Base-by-base conservation (phyloP, 2,329 filamentous ascomycete genomes). In the Ceratocystis huliohia region DNA sequence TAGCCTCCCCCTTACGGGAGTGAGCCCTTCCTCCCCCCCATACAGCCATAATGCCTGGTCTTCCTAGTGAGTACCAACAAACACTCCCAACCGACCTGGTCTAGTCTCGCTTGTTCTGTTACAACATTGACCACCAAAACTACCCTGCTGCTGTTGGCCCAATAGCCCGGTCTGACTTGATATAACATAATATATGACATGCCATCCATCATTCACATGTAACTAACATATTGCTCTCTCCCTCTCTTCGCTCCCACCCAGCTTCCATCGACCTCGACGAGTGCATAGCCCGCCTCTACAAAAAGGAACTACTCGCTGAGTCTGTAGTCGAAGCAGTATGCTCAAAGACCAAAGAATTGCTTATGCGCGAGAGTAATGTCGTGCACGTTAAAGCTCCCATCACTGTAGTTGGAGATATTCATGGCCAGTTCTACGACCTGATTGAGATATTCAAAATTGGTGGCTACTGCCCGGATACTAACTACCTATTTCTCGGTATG, bases 341-440 rank as follows among this genome's bases (percentile, higher is more conserved):
- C 80, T 92, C 94, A 76, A 99, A 99, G 77, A 94, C 95, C 25
- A 99, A 99, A 75, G 94, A 99, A 80, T 82, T 99, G 72, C 83
- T 99, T 71, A 99, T 99, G 94, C 93, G 95, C 75, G 94, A 99
- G 84, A 97, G 93, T 83, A 99, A 99, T 78, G 94, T 99, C 69
- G 94, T 99, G 68, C 94, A 99, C 76, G 95, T 99, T 69, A 86
- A 86, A 72, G 92, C 94, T 41, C 94, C 94, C 1, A 91, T 99
- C 68, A 99, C 94, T 17, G 94, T 99, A 8, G 94, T 99, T 48
- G 94, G 94, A 70, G 94, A 99, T 75, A 99, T 99, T 71, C 94
- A 99, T 76, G 94, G 94, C 68, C 94, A 99, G 77, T 99, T 99
- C 79, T 97, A 93, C 77, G 94, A 99, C 76, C 85, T 99, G 78